Conservation (phyloP, 805 yeast species). For the Komagataella pastoris region DNA sequence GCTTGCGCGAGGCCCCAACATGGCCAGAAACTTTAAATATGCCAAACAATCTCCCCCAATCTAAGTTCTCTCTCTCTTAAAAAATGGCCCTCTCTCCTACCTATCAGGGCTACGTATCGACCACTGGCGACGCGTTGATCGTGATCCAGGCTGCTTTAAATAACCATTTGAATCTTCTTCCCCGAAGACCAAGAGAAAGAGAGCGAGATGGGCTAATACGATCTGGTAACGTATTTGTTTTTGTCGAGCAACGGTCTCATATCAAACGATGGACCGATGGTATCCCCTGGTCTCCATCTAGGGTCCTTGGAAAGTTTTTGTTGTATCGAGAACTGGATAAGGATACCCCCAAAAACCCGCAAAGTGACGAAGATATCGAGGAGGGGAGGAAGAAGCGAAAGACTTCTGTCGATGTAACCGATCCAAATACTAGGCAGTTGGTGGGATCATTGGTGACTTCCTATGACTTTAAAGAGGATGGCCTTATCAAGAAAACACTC, state of each 20-base stretch:
- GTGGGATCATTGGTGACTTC: constrained; percentile 47
- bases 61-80: not conserved
- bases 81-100: constrained; percentile 28
- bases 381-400: constrained; percentile 1
- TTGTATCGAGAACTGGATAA: constrained; percentile 63
- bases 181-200: constrained; percentile 71
- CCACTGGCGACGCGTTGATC: constrained; percentile 72
- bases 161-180: constrained; percentile 44
- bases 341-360: constrained; percentile 12
- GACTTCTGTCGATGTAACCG: not conserved
- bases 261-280: constrained; percentile 97
- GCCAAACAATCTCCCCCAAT: not conserved
- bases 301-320: constrained; percentile 75
- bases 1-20: not conserved
- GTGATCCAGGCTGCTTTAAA: constrained; percentile 70
- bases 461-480: constrained; percentile 54
- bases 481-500: constrained; percentile 74
- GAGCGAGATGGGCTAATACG: constrained; percentile 55
- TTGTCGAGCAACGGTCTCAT: constrained; percentile 69
- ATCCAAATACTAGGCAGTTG: constrained; percentile 21
- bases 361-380: constrained; percentile 11
- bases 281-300: constrained; percentile 84
- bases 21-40: not conserved
- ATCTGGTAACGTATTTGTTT: constrained; percentile 76
- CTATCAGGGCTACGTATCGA: constrained; percentile 62